Percentiles rank a stretch among this genome's conserved stretches.
phyloP scores from a whole-genome alignment of 306 rosid species.

The Cercis canadensis region DNA sequence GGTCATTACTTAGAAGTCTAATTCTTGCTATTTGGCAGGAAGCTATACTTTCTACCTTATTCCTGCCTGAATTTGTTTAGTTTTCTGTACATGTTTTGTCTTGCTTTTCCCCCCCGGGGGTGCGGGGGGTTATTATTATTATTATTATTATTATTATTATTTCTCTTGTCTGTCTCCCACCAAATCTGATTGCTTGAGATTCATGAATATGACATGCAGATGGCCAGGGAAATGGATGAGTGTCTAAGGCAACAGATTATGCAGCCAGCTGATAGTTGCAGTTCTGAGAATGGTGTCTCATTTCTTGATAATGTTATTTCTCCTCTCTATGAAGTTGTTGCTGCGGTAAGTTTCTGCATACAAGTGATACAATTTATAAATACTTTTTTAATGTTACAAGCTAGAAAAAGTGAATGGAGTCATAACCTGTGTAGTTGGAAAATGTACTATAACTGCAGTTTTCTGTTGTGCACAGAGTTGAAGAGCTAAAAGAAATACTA shows the following conservation, averaged over 20 bases:
- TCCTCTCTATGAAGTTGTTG: conserved; percentile 77
- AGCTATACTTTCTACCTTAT: neutral
- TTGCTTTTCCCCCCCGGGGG: neutral
- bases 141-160: neutral
- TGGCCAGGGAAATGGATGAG: conserved; percentile 95
- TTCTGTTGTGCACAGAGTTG: neutral
- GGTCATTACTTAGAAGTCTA: neutral
- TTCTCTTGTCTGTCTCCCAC: neutral
- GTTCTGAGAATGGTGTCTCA: conserved; percentile 64
- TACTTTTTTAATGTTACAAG: neutral
- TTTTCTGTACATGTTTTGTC: neutral
- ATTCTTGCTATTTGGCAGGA: neutral
- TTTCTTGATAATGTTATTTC: conserved; percentile 81
- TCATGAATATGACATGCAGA: conserved; percentile 58
- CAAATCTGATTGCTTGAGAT: neutral
- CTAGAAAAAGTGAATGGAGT: conserved; percentile 4
- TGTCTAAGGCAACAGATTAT: conserved; percentile 70
- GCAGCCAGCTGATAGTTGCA: conserved; percentile 89
- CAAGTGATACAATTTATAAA: neutral
- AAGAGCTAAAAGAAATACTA: conserved; percentile 8
- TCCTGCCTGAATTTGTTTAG: neutral
- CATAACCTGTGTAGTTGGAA: neutral
- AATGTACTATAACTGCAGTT: neutral
- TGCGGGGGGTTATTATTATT: no score
- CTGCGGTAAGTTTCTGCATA: conserved; percentile 68